These are phyloP conservation scores for Citrus reticulata DNA, from an alignment of 345 rosid genomes.

Conservation along the genomic window DNA sequence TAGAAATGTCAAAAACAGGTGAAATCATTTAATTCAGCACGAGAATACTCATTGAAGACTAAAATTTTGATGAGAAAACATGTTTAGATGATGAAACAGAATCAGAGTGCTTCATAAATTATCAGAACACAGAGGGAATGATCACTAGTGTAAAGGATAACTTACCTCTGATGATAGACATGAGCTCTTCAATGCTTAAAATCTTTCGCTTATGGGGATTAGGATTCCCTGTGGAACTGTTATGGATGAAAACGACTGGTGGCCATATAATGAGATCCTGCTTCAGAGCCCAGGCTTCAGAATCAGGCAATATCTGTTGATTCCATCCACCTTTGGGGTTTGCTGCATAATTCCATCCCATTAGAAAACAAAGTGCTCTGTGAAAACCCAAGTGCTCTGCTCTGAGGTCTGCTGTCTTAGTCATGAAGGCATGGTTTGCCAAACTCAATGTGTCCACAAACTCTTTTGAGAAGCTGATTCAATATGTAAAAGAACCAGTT, in stretches of 20 bases:
- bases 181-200: conserved; percentile 30
- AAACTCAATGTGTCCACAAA: conserved; percentile 33
- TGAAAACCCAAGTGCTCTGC: conserved; percentile 54
- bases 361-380: conserved; percentile 46
- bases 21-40: neutral
- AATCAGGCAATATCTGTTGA: conserved; percentile 18
- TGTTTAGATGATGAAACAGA: neutral
- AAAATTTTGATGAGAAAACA: neutral
- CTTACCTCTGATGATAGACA: conserved; percentile 38
- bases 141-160: neutral
- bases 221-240: conserved; percentile 36
- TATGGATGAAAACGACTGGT: conserved; percentile 41
- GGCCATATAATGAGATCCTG: conserved; percentile 62
- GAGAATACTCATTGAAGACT: neutral
- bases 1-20: neutral
- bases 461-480: conserved; percentile 34
- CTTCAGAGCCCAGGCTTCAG: conserved; percentile 38
- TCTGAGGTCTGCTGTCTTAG: conserved; percentile 26
- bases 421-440: conserved; percentile 37
- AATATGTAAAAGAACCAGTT: conserved; percentile 3
- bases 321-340: conserved; percentile 27
- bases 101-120: conserved; percentile 2
- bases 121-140: neutral
- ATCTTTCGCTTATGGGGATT: conserved; percentile 24
- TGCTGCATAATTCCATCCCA: conserved; percentile 41